Conservation (phyloP, 208 protist species). For the Wallacemonas sp. region DNA sequence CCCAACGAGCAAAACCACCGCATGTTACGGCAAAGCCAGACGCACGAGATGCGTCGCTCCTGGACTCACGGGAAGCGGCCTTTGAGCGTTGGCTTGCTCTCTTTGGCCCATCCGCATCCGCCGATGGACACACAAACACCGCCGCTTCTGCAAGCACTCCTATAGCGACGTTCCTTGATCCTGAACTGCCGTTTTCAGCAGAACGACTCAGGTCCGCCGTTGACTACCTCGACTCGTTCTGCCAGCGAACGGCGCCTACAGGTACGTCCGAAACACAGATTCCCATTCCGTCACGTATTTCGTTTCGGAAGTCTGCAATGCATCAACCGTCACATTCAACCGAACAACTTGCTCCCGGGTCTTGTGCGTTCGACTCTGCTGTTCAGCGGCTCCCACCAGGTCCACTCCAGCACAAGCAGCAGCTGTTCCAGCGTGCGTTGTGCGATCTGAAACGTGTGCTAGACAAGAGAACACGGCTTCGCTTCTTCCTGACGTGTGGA, state of each 20-base stretch:
- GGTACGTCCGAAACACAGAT: not conserved
- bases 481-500: slow-evolving; percentile 83
- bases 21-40: too few species aligned
- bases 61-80: too few species aligned
- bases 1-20: too few species aligned
- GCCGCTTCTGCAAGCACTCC: too few species aligned
- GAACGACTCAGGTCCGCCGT: not conserved
- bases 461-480: slow-evolving; percentile 23
- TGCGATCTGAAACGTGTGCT: slow-evolving; percentile 50
- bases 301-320: too few species aligned
- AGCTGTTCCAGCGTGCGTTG: slow-evolving; percentile 63
- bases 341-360: not conserved
- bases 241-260: not conserved
- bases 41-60: too few species aligned
- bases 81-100: too few species aligned
- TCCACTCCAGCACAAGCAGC: slow-evolving; percentile 49
- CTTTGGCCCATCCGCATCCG: too few species aligned
- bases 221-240: slow-evolving; percentile 18
- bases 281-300: not conserved
- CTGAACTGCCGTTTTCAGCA: not conserved
- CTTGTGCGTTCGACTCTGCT: too few species aligned
- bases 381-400: too few species aligned
- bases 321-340: too few species aligned
- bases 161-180: slow-evolving; percentile 3
- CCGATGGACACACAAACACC: too few species aligned